A percentile compares a stretch with the other conserved stretches of the same genome.
Conservation (phyloP, 2,329 filamentous ascomycete species). For the Ascosphaera apis region DNA sequence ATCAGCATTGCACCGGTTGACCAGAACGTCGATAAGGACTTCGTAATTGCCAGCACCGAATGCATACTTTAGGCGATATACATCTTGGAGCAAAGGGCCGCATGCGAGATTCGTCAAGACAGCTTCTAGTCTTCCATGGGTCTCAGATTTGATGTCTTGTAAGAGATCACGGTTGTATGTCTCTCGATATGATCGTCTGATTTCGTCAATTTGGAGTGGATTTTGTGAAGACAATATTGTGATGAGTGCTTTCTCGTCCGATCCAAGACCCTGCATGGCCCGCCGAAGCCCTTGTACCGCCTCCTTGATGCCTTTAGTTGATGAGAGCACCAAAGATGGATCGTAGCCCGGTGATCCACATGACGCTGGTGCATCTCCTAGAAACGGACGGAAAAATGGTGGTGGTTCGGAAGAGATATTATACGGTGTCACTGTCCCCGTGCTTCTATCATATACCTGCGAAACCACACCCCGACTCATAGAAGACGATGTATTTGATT, state of each 20-base stretch:
- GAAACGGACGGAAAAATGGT: neutral
- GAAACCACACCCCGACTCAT: neutral
- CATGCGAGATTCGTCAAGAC: conserved; percentile 45
- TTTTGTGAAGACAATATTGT: conserved; percentile 43
- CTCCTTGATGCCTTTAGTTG: conserved; percentile 36
- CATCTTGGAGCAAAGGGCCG: conserved; percentile 60
- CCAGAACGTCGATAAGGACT: conserved; percentile 65
- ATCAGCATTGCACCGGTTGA: conserved; percentile 68
- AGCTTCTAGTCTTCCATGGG: conserved; percentile 44
- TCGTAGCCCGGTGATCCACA: conserved; percentile 41
- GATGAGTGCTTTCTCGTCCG: conserved; percentile 53
- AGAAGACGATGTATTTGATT: neutral
- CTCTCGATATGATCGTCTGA: conserved; percentile 40
- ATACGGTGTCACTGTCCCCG: neutral
- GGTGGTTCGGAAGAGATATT: neutral
- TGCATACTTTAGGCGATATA: conserved; percentile 43
- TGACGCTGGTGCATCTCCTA: conserved; percentile 28
- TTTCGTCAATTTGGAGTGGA: conserved; percentile 43
- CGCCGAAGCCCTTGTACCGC: conserved; percentile 39
- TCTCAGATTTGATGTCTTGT: conserved; percentile 50
- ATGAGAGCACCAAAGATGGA: conserved; percentile 35
- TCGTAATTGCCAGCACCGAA: conserved; percentile 72
- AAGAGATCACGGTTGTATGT: conserved; percentile 42
- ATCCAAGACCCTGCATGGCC: conserved; percentile 75
- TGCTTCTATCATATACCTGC: neutral